These are phyloP conservation scores for Pythium sp. DNA, from an alignment of 352 stramenopile genomes.

Conservation along the genomic window DNA sequence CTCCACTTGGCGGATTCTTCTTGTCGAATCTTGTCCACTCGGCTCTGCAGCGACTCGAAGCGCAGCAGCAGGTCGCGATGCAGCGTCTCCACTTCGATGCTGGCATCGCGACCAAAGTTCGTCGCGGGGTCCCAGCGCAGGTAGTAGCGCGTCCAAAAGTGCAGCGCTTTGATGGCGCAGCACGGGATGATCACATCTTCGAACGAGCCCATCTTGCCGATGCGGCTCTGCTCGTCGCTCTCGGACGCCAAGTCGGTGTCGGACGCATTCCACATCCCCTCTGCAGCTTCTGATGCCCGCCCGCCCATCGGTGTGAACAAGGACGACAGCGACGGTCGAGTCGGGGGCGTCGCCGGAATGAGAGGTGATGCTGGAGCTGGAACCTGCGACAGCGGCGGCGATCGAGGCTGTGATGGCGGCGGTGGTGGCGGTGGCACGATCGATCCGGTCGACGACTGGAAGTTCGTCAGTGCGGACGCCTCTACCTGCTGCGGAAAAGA, in stretches of 20 bases:
- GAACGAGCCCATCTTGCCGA: constrained; percentile 27
- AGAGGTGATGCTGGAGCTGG: background rate
- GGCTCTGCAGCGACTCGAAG: constrained; percentile 29
- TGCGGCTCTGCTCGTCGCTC: constrained; percentile 35
- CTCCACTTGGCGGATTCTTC: constrained; percentile 34
- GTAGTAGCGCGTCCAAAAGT: constrained; percentile 82
- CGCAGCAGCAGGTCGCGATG: constrained; percentile 47
- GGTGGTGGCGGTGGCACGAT: background rate
- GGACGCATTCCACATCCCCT: constrained; percentile 29
- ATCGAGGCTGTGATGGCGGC: constrained; percentile 17
- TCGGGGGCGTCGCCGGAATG: constrained; percentile 12
- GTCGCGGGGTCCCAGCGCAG: constrained; percentile 70
- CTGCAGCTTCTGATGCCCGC: constrained; percentile 23
- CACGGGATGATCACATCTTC: constrained; percentile 72
- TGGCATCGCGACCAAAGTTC: constrained; percentile 55
- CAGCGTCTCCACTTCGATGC: constrained; percentile 53
- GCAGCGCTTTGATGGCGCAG: constrained; percentile 59
- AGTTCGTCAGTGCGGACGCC: constrained; percentile 24
- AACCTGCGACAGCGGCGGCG: constrained; percentile 7
- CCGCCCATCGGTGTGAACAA: constrained; percentile 32
- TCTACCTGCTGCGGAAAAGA: constrained; percentile 51
- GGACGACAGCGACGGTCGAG: constrained; percentile 32
- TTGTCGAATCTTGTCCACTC: constrained; percentile 23
- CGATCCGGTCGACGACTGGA: constrained; percentile 15
- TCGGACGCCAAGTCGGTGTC: constrained; percentile 35